Base-by-base conservation (phyloP, 2,329 filamentous ascomycete genomes). In the Ceratocystis ficicola region DNA sequence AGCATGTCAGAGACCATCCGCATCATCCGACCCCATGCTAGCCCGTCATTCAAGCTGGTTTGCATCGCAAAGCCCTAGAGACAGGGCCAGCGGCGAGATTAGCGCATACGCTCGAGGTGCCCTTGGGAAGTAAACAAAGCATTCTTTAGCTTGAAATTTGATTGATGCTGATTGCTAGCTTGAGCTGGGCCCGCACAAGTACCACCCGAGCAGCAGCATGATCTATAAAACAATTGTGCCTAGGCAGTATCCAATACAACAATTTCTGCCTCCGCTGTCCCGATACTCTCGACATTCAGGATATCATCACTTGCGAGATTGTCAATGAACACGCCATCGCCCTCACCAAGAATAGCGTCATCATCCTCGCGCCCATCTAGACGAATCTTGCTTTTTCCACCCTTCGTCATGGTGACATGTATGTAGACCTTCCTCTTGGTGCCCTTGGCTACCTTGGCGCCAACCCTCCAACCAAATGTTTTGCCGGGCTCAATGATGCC, bases 321-420 rank as follows among this genome's bases (percentile, higher is more conserved):
- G 5, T 86, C 84, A 5, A 95, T 77, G 74, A 89, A 94, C 0
- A 88, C 89, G 17, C 89, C 90, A 75, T 95, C 90, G 0, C 90
- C 90, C 75, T 95, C 90, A 0, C 77, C 78, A 20, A 95, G 73
- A 17, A 88, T 77, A 44, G 62, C 62, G 69, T 76, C 75, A 0
- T 83, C 82, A 69, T 88, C 84, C 57, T 88, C 85, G 66, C 85
- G 77, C 1, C 84, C 84, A 71, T 81, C 88, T 71, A 86, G 77
- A 69, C 82, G 81, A 68, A 95, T 83, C 78, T 84, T 89, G 46
- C 88, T 82, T 70, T 85, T 88, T 28, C 88, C 88, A 50, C 80
- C 80, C 77, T 89, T 87, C 77, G 86, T 86, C 88, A 92, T 93
- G 20, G 90, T 82, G 65, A 95, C 70, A 74, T 95, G 90, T 44